Percentiles rank a stretch among this genome's conserved stretches.
These are phyloP conservation scores for Nakazawaea molendinolei DNA, from an alignment of 805 yeast genomes.

Conservation along the genomic window DNA sequence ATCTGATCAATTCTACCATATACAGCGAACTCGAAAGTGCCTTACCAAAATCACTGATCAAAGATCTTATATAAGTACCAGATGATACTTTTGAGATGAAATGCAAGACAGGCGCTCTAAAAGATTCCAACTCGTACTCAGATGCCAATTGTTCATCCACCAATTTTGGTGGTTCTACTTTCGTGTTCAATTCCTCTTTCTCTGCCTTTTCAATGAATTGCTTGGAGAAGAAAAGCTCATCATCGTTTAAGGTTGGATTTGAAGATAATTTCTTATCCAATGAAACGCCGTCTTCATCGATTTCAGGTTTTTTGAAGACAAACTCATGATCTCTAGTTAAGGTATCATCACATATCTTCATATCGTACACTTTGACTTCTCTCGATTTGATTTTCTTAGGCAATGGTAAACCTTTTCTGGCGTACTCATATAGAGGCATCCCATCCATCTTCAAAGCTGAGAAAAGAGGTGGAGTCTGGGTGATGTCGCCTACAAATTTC, in stretches of 20 bases:
- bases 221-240: constrained; percentile 51
- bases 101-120: constrained; percentile 61
- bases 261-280: constrained; percentile 28
- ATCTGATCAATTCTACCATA: constrained; percentile 77
- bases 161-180: constrained; percentile 33
- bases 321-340: constrained; percentile 52
- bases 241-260: constrained; percentile 57
- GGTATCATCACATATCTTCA: constrained; percentile 49
- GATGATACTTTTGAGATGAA: constrained; percentile 79
- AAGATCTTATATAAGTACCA: constrained; percentile 89
- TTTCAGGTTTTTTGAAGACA: constrained; percentile 32
- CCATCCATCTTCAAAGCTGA: constrained; percentile 95
- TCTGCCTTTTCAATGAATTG: constrained; percentile 43
- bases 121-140: constrained; percentile 29
- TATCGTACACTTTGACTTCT: constrained; percentile 50
- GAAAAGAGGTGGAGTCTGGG: constrained; percentile 91
- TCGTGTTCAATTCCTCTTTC: constrained; percentile 31
- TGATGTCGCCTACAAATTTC: constrained; percentile 72
- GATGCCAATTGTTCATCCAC: constrained; percentile 28
- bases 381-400: constrained; percentile 81
- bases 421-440: constrained; percentile 88
- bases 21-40: constrained; percentile 76
- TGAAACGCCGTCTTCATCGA: constrained; percentile 42
- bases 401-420: constrained; percentile 77
- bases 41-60: constrained; percentile 83